Evolutionary conservation across 805 yeast genomes (phyloP).

Genomic region (Cyberlindnera bimundalis): DNA sequence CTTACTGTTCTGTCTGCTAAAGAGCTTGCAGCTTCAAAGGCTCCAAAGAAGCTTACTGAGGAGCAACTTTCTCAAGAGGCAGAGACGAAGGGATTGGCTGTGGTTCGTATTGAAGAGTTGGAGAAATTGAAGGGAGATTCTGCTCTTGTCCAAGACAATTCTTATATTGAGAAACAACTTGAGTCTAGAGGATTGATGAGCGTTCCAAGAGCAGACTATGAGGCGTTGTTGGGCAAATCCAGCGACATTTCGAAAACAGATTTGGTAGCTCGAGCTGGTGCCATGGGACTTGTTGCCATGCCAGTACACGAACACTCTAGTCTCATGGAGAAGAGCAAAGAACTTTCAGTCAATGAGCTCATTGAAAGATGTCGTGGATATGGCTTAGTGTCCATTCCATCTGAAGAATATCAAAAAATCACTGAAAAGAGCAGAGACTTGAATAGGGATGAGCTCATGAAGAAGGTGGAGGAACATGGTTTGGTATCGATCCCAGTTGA

Average conservation of each 20-base stretch:
- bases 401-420: conserved; percentile 4
- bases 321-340: conserved; percentile 3
- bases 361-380: too few relatives aligned
- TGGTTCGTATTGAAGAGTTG: conserved; percentile 5
- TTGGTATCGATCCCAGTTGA: conserved; percentile 24
- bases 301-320: conserved; percentile 1
- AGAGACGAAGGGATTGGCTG: not conserved
- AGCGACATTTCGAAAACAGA: conserved; percentile 7
- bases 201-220: conserved; percentile 22
- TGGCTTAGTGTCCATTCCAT: too few relatives aligned
- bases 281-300: conserved; percentile 31
- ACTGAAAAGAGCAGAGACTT: conserved; percentile 3
- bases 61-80: conserved; percentile 4
- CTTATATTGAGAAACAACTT: not conserved
- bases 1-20: conserved; percentile 2
- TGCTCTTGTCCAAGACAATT: not conserved
- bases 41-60: not conserved
- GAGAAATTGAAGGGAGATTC: conserved; percentile 4
- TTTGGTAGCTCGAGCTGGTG: conserved; percentile 17
- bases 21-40: not conserved
- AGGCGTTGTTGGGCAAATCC: conserved; percentile 12
- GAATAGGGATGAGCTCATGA: conserved; percentile 10
- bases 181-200: conserved; percentile 19
- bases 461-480: conserved; percentile 28
- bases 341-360: too few relatives aligned